phyloP scores from a whole-genome alignment of 495 filamentous ascomycete genomes.

The Talaromyces proteolyticus region DNA sequence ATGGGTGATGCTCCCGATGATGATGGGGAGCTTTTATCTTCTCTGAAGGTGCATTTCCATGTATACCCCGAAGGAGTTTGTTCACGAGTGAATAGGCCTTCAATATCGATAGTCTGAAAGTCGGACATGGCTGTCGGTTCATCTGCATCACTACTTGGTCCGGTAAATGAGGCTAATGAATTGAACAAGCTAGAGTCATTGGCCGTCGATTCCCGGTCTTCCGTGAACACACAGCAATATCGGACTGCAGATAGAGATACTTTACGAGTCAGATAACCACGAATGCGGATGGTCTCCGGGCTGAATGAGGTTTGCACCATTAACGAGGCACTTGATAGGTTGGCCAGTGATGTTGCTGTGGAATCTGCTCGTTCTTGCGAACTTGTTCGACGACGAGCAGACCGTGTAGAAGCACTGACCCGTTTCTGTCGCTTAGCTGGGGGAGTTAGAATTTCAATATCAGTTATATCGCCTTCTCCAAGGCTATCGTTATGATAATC shows the following conservation, averaged over 20 bases:
- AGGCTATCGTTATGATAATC: neutral
- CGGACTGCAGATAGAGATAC: neutral
- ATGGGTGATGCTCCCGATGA: neutral
- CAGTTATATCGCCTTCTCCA: neutral
- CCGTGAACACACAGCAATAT: neutral
- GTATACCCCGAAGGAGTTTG: neutral
- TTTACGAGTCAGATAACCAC: neutral
- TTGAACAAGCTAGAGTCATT: neutral
- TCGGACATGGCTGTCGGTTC: neutral
- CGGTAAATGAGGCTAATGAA: neutral
- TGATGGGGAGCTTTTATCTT: neutral
- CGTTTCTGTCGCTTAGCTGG: neutral
- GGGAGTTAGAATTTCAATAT: neutral
- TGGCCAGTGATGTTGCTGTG: neutral
- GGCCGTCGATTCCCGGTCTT: neutral
- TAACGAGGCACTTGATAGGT: neutral
- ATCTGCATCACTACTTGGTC: neutral
- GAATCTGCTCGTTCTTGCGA: neutral
- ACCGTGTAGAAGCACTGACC: neutral
- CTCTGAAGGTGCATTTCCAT: neutral
- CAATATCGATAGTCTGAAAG: neutral
- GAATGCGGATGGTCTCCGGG: neutral
- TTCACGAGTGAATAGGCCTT: neutral
- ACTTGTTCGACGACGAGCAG: too few species aligned
- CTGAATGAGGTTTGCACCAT: neutral